These are phyloP conservation scores for Cladophialophora exuberans DNA, from an alignment of 2,329 filamentous ascomycete genomes.

Conservation along the genomic window DNA sequence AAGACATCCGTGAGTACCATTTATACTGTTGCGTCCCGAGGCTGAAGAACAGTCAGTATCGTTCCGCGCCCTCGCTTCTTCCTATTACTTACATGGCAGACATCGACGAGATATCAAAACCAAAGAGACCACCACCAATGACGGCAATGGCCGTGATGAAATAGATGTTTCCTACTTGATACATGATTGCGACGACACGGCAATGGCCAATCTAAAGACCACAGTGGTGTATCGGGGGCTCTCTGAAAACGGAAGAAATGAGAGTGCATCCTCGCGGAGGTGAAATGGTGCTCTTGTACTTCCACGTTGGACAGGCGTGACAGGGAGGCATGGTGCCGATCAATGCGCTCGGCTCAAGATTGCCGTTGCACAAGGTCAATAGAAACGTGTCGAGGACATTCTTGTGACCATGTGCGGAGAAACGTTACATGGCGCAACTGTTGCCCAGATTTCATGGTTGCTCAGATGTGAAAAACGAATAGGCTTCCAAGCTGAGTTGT, in stretches of 20 bases:
- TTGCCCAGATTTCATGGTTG: conserved; percentile 6
- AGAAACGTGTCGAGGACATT: conserved; percentile 1
- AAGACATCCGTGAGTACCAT: too few relatives aligned
- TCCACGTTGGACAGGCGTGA: not conserved
- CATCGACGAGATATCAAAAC: conserved; percentile 62
- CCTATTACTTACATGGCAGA: conserved; percentile 50
- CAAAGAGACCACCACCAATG: conserved; percentile 60
- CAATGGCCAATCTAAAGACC: not conserved
- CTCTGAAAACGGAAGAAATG: not conserved
- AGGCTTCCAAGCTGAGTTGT: too few relatives aligned
- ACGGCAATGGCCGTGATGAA: conserved; percentile 61
- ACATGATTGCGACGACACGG: conserved; percentile 20
- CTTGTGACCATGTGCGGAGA: conserved; percentile 12
- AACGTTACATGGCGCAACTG: conserved; percentile 10
- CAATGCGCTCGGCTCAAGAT: not conserved
- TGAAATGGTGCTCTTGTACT: conserved; percentile 12
- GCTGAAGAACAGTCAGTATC: conserved; percentile 68
- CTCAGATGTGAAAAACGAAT: not conserved
- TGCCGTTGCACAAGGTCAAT: not conserved
- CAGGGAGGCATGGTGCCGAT: not conserved
- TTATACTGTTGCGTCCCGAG: conserved; percentile 63
- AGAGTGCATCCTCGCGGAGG: not conserved
- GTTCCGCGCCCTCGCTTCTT: not conserved
- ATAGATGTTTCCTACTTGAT: conserved; percentile 59
- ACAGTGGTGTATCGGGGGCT: not conserved